Evolutionary conservation across 1,139 yeast species (phyloP).

Genomic region (Lodderomyces pseudojiufengensis): DNA sequence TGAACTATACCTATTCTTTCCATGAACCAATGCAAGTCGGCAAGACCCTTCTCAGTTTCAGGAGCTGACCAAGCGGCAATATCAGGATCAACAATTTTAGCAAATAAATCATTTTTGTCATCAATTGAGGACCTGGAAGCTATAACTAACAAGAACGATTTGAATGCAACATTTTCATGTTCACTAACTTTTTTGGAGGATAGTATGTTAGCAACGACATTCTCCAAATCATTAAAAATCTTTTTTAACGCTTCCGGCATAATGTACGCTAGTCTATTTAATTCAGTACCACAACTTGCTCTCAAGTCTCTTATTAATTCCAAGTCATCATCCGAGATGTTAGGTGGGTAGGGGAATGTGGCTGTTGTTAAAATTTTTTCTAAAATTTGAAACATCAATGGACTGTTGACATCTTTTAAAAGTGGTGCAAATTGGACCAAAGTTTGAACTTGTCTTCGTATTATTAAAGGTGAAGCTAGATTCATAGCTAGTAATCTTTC

Average conservation of each 20-base stretch:
- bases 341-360: conserved; percentile 74
- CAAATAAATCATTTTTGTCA: conserved; percentile 69
- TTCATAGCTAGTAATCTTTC: conserved; percentile 72
- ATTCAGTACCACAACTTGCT: conserved; percentile 91
- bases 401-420: conserved; percentile 62
- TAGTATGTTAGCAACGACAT: conserved; percentile 70
- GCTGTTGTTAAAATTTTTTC: conserved; percentile 88
- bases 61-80: conserved; percentile 91
- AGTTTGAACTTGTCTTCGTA: conserved; percentile 86
- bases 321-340: conserved; percentile 65
- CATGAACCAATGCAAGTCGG: conserved; percentile 96
- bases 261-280: conserved; percentile 86
- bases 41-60: conserved; percentile 80
- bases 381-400: conserved; percentile 73
- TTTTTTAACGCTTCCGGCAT: conserved; percentile 88
- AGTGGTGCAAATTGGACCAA: conserved; percentile 96
- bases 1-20: conserved; percentile 92
- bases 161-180: conserved; percentile 91
- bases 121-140: conserved; percentile 79
- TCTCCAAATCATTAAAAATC: conserved; percentile 77
- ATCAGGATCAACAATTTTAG: conserved; percentile 89
- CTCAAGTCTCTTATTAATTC: conserved; percentile 84
- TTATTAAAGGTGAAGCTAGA: conserved; percentile 72
- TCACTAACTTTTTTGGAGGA: conserved; percentile 71
- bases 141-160: conserved; percentile 85